Percentiles rank a stretch among this genome's conserved stretches.
phyloP scores from a whole-genome alignment of 2,329 filamentous ascomycete species.

The Pseudogymnoascus sp. region DNA sequence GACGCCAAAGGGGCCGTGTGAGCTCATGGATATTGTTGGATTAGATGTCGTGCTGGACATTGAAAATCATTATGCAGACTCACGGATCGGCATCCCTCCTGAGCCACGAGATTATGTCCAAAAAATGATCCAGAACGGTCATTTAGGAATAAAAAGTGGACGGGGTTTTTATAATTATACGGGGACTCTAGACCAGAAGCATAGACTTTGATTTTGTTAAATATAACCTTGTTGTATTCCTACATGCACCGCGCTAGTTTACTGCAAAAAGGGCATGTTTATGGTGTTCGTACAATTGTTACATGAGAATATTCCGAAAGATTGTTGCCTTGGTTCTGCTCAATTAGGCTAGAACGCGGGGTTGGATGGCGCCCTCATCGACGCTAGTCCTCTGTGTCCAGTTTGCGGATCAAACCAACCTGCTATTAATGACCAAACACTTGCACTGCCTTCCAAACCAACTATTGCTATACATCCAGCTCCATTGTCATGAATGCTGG shows the following conservation, averaged over 20 bases:
- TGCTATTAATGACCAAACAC: not conserved
- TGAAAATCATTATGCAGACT: conserved; percentile 31
- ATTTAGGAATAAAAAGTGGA: conserved; percentile 29
- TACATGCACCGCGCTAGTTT: not conserved
- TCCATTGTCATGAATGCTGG: not conserved
- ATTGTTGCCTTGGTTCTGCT: not conserved
- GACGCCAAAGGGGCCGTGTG: conserved; percentile 31
- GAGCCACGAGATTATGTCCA: conserved; percentile 28
- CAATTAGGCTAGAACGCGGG: not conserved
- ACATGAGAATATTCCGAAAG: not conserved
- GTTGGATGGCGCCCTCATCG: not conserved
- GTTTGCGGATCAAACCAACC: not conserved
- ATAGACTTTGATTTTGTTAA: not conserved
- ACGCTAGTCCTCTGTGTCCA: not conserved
- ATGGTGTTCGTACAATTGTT: not conserved
- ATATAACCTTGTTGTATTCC: not conserved
- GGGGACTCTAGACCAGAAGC: not conserved
- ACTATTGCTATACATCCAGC: not conserved
- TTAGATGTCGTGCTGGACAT: conserved; percentile 32
- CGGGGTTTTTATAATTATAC: conserved; percentile 30
- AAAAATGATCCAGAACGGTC: conserved; percentile 26
- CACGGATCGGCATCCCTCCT: conserved; percentile 23
- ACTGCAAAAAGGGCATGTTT: not conserved
- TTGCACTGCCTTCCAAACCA: not conserved
- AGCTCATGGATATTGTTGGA: conserved; percentile 33